Base-by-base conservation (phyloP, 257 asterid genomes). In the Anisodus acutangulus region DNA sequence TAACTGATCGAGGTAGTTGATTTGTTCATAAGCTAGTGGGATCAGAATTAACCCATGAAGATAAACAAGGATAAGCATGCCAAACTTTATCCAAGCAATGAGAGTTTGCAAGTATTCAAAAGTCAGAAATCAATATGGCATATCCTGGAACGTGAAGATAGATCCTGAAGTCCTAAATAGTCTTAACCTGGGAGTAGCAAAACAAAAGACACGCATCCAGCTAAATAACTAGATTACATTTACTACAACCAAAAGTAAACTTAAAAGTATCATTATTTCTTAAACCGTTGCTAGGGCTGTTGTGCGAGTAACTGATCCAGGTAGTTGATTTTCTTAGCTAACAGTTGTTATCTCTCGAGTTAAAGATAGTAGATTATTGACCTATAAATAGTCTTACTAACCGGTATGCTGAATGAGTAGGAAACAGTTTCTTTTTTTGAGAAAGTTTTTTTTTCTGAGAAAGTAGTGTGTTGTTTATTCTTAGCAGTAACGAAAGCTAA, bases 91-190 rank as follows among this genome's bases (percentile, higher is more conserved):
- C 6, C 68, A 62, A n/a, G 12, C 51, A 37, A 76, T 49, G 63
- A 76, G 80, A 76, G 81, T 49, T 22, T 0, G 63, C 47, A 9
- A 49, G 81, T 49, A 51, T 22, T 76, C 45, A 31, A 31, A 76
- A 76, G 41, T 26, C 26, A 53, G 47, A 53, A 78, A 78, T 26
- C 64, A 53, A 7, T 76, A 64, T 31, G 4, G 64, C 66, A 78
- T 53, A 53, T 53, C 13, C 16, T 26, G 19, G 26, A 78, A 78
- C 19, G 49, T 53, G 82, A 15, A 51, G 41, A 35, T 22, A n/a
- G 49, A 78, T 78, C 82, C 82, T 31, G 13, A 74, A 53, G 64
- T 78, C 60, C 63, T 53, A 76, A 49, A 31, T 15, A 26, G 47
- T 53, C 47, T 76, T 26, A 51, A 22, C 12, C 81, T 15, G 8